Evolutionary conservation across 2,329 filamentous ascomycete species (phyloP), one percentile per base, ranked within the genome.

Genomic region (Sclerotinia nivalis): DNA sequence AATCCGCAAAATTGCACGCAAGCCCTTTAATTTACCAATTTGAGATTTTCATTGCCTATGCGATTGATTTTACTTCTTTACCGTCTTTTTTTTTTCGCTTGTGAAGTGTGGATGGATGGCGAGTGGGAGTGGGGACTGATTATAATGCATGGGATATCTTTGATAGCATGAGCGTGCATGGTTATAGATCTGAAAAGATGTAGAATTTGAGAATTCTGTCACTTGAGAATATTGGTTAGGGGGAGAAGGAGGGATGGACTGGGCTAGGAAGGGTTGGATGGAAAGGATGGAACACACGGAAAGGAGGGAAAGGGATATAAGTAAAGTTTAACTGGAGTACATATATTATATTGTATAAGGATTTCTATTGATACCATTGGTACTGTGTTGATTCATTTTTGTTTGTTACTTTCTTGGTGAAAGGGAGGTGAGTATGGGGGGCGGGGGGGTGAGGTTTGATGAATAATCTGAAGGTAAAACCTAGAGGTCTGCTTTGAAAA

Each of bases 121-220:
- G 50, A 28, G n/a, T 52, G 20, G 55, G 20, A 50, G 22, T n/a
- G 20, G n/a, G 34, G 2, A 40, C 47, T 25, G 9, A 31, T 28
- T 20, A 12, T 18, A 20, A 64, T 43, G 34, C 22, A 22, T 28
- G n/a, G n/a, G 2, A 43, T 10, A 28, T 62, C 25, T 52, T 52
- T 43, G 47, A 52, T 40, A 43, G 47, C 47, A 34, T 40, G 47
- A 64, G 47, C 61, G 61, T 64, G 47, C 31, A 52, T 64, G 61
- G 4, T 54, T 40, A 54, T 65, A 65, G 34, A 52, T 65, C 25
- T 28, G 31, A 65, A 20, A 64, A 43, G 31, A 54, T 52, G 31
- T 52, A 52, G 34, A 65, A 65, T 40, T 65, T 22, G 40, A 61
- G 15, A 61, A 64, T 20, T 25, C 28, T 61, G 25, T 28, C 15